These are phyloP conservation scores for Limnanthes douglasii DNA, from an alignment of 345 rosid species.

Conservation along the genomic window DNA sequence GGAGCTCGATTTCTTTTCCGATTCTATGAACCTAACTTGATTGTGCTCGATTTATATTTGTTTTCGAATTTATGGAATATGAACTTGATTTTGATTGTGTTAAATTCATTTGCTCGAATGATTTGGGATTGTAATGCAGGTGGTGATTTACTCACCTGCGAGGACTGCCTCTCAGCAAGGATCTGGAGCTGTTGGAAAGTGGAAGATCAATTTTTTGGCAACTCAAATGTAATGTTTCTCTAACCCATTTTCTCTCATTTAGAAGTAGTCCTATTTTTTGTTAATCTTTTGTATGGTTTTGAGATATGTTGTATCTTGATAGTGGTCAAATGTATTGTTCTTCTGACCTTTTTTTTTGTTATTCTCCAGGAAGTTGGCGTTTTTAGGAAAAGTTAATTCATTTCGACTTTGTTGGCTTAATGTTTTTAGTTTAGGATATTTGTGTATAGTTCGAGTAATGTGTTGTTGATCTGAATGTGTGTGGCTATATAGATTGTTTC, in stretches of 20 bases:
- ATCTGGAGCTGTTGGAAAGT: constrained; percentile 85
- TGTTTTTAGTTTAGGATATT: no score
- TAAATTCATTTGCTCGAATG: background rate
- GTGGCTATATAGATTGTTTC: constrained; percentile 55
- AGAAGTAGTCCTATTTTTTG: background rate
- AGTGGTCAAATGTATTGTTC: background rate
- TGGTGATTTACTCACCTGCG: constrained; percentile 84
- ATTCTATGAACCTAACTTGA: constrained; percentile 1
- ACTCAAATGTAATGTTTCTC: constrained; percentile 28
- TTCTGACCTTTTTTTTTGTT: background rate
- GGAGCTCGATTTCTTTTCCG: constrained; percentile 3
- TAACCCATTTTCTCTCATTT: background rate
- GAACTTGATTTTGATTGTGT: background rate
- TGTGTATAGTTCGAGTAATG: no score
- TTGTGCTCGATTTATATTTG: no score
- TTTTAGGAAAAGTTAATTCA: no score
- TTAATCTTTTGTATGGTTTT: background rate
- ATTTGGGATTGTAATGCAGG: constrained; percentile 22
- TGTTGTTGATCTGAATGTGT: background rate
- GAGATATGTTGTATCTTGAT: constrained; percentile 1
- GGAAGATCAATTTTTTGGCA: constrained; percentile 90
- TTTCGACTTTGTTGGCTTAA: no score
- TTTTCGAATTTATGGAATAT: background rate
- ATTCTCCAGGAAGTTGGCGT: background rate
- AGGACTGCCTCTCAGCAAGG: constrained; percentile 95